A percentile compares a stretch with the other conserved stretches of the same genome.
These are phyloP conservation scores for Marasmius oreades DNA, from an alignment of 1,284 basidiomycete species.

Conservation along the genomic window DNA sequence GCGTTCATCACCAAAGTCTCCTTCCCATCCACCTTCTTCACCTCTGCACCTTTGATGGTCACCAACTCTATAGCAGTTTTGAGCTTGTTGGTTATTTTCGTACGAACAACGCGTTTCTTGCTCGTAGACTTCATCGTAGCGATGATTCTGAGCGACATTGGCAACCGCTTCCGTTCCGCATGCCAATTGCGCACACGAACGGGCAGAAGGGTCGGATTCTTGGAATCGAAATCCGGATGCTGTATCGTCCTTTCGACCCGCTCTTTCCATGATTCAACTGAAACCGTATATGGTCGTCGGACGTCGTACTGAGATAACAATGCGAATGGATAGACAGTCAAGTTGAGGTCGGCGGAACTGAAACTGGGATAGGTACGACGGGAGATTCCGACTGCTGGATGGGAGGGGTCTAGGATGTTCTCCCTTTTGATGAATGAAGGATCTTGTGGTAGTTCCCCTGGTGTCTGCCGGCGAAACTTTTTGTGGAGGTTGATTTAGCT, in stretches of 20 bases:
- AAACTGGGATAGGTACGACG: conserved; percentile 3
- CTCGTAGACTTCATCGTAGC: conserved; percentile 12
- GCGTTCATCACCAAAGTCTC: conserved; percentile 3
- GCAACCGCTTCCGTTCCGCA: conserved; percentile 3
- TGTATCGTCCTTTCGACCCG: conserved; percentile 8
- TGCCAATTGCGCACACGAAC: conserved; percentile 6
- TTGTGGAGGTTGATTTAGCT: too few relatives aligned
- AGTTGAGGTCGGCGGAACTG: not conserved
- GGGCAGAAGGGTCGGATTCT: not conserved
- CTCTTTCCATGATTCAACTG: conserved; percentile 11
- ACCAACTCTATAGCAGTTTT: conserved; percentile 10
- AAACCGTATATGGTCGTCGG: conserved; percentile 2
- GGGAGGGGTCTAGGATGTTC: conserved; percentile 7
- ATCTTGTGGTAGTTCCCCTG: conserved; percentile 2
- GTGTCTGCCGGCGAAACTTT: conserved; percentile 10
- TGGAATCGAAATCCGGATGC: not conserved
- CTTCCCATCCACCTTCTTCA: conserved; percentile 8
- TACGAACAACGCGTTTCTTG: conserved; percentile 11
- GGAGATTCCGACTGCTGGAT: conserved; percentile 6
- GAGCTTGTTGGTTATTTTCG: conserved; percentile 10
- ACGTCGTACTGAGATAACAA: conserved; percentile 5
- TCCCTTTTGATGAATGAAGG: not conserved
- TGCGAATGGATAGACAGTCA: conserved; percentile 7
- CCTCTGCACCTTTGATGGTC: conserved; percentile 7
- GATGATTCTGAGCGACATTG: conserved; percentile 9